These are phyloP conservation scores for Coemansia sp. DNA, from an alignment of 192 early-diverging fungal species.

Conservation along the genomic window DNA sequence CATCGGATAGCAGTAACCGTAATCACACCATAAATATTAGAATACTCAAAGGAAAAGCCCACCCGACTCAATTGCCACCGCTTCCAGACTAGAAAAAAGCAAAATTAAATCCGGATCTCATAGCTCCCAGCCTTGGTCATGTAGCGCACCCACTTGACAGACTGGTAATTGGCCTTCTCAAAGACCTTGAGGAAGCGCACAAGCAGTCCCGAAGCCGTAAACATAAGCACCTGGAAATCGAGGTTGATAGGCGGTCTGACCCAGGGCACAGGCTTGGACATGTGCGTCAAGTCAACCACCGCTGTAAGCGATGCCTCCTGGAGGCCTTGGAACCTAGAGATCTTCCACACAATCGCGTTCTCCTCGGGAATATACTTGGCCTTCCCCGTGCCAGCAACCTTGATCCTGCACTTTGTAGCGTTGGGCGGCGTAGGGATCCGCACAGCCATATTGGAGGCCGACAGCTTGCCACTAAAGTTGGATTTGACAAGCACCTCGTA, in stretches of 20 bases:
- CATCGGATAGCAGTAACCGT: no score
- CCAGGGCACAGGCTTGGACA: slow-evolving; percentile 88
- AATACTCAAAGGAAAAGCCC: not conserved
- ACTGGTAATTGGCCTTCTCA: slow-evolving; percentile 94
- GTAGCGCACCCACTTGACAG: slow-evolving; percentile 99
- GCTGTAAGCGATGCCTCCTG: slow-evolving; percentile 81
- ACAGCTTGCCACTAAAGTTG: slow-evolving; percentile 84
- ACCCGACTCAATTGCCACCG: no score
- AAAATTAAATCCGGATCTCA: slow-evolving; percentile 39
- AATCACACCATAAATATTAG: slow-evolving; percentile 4
- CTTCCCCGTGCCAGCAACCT: slow-evolving; percentile 74
- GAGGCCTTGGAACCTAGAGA: slow-evolving; percentile 88
- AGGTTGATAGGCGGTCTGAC: slow-evolving; percentile 92
- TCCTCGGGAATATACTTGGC: slow-evolving; percentile 95
- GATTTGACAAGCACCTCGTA: slow-evolving; percentile 89
- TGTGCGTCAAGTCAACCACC: slow-evolving; percentile 79
- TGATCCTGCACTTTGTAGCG: slow-evolving; percentile 78
- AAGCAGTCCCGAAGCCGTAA: slow-evolving; percentile 93
- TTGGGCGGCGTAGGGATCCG: slow-evolving; percentile 91
- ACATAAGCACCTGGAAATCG: slow-evolving; percentile 90
- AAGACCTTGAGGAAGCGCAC: slow-evolving; percentile 98
- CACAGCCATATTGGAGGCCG: slow-evolving; percentile 86
- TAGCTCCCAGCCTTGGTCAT: slow-evolving; percentile 85
- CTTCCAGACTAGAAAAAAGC: not conserved
- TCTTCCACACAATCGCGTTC: slow-evolving; percentile 94